A percentile compares a stretch with the other conserved stretches of the same genome.
Conservation (phyloP, 2,329 filamentous ascomycete species). For the Cladorrhinum sp. region DNA sequence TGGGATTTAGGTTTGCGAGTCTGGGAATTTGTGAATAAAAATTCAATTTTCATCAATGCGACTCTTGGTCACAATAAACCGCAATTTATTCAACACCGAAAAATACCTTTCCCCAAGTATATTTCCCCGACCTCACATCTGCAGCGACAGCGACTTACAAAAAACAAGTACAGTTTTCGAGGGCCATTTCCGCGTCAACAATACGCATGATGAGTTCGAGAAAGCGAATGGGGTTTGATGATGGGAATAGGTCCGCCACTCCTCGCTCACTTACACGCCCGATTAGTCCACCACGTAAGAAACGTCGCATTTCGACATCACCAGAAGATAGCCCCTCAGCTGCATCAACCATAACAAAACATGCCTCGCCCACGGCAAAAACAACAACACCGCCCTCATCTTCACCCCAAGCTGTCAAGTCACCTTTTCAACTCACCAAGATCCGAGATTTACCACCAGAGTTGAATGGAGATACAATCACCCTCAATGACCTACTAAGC, state of each 20-base stretch:
- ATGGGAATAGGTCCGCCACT: slow-evolving; percentile 10
- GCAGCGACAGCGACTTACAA: not conserved
- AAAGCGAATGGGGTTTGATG: slow-evolving; percentile 6
- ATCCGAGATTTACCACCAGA: slow-evolving; percentile 60
- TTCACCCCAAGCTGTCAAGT: slow-evolving; percentile 39
- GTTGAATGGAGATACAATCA: slow-evolving; percentile 64
- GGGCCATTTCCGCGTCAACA: not conserved
- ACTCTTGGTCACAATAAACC: not conserved
- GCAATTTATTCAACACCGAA: no score
- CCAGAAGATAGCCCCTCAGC: not conserved
- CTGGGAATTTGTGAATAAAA: not conserved
- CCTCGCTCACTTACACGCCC: slow-evolving; percentile 36
- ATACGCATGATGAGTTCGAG: not conserved
- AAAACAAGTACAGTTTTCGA: no score
- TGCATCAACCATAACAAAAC: not conserved
- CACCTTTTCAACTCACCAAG: slow-evolving; percentile 69
- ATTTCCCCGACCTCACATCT: not conserved
- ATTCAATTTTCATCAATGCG: not conserved
- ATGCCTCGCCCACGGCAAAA: not conserved
- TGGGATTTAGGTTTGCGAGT: not conserved
- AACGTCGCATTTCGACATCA: slow-evolving; percentile 9
- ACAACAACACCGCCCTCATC: not conserved
- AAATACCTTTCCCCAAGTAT: no score
- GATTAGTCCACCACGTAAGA: slow-evolving; percentile 42
- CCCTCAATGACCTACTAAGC: slow-evolving; percentile 65